These are phyloP conservation scores for Hymenoscyphus albidus DNA, from an alignment of 2,329 filamentous ascomycete species.

Conservation along the genomic window DNA sequence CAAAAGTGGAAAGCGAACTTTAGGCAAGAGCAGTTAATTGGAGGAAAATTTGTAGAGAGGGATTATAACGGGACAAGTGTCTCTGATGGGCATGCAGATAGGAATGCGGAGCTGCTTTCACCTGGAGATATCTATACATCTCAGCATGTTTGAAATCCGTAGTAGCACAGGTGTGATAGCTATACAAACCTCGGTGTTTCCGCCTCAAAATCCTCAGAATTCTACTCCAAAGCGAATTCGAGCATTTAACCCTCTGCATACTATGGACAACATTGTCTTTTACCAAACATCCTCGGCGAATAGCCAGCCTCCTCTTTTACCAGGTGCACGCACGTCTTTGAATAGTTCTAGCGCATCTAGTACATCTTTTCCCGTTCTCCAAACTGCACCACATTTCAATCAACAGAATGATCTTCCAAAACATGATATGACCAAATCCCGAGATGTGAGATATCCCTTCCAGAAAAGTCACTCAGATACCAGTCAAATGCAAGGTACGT, in stretches of 20 bases:
- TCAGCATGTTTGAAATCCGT: slow-evolving; percentile 4
- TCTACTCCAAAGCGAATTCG: slow-evolving; percentile 5
- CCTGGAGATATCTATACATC: slow-evolving; percentile 7
- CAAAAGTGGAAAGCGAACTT: not conserved
- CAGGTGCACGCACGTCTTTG: too few relatives aligned
- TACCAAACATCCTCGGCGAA: too few relatives aligned
- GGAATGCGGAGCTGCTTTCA: not conserved
- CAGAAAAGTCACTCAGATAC: too few relatives aligned
- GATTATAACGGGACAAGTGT: not conserved
- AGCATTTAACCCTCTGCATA: not conserved
- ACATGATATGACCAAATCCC: too few relatives aligned
- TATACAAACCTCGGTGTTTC: slow-evolving; percentile 10
- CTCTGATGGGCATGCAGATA: not conserved
- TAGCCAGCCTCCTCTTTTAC: slow-evolving; percentile 14
- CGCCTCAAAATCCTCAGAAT: slow-evolving; percentile 4
- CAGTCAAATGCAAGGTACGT: too few relatives aligned
- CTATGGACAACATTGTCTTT: slow-evolving; percentile 9
- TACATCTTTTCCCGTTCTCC: too few relatives aligned
- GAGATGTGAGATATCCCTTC: too few relatives aligned
- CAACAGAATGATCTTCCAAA: too few relatives aligned
- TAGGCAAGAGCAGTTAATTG: not conserved
- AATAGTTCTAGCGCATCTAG: too few relatives aligned
- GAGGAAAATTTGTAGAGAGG: not conserved
- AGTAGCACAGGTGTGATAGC: not conserved
- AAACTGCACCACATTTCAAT: too few relatives aligned